Percentiles rank a stretch among this genome's conserved stretches.
phyloP scores from a whole-genome alignment of 2,329 filamentous ascomycete species.

The Curvularia eragrostidis region DNA sequence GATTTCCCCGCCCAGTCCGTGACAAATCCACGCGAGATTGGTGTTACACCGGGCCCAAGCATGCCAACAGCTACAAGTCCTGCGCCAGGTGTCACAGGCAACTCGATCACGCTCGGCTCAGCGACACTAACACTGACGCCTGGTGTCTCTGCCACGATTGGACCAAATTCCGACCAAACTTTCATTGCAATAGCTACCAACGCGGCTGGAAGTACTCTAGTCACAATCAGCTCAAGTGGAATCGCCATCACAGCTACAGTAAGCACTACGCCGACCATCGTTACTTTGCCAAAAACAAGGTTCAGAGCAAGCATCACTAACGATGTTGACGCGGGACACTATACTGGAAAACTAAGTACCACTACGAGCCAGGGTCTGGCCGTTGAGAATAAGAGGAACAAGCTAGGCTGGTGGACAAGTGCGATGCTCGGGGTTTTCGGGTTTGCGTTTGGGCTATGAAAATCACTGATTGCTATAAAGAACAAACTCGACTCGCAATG shows the following conservation, averaged over 20 bases:
- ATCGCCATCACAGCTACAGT: constrained; percentile 37
- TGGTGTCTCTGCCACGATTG: constrained; percentile 38
- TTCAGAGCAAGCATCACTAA: constrained; percentile 33
- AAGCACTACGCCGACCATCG: constrained; percentile 25
- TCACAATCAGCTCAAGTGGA: constrained; percentile 38
- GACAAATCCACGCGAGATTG: not conserved
- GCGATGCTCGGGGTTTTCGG: constrained; percentile 16
- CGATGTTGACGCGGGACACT: constrained; percentile 9
- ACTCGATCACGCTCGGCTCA: constrained; percentile 27
- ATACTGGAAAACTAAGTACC: constrained; percentile 3
- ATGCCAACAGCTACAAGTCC: constrained; percentile 5
- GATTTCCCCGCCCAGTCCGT: not conserved
- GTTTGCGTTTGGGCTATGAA: constrained; percentile 2
- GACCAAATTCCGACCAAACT: constrained; percentile 21
- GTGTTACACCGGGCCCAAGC: not conserved
- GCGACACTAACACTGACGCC: constrained; percentile 33
- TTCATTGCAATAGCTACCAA: constrained; percentile 36
- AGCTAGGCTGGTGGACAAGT: constrained; percentile 16
- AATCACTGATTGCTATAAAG: not conserved
- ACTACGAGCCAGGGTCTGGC: constrained; percentile 16
- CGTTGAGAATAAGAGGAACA: not conserved
- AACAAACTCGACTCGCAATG: not conserved
- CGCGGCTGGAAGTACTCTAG: constrained; percentile 31
- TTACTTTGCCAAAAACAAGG: constrained; percentile 29
- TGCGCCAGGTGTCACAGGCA: constrained; percentile 10